phyloP scores from a whole-genome alignment of 768 basidiomycete genomes.

The Crassisporium funariophilum region DNA sequence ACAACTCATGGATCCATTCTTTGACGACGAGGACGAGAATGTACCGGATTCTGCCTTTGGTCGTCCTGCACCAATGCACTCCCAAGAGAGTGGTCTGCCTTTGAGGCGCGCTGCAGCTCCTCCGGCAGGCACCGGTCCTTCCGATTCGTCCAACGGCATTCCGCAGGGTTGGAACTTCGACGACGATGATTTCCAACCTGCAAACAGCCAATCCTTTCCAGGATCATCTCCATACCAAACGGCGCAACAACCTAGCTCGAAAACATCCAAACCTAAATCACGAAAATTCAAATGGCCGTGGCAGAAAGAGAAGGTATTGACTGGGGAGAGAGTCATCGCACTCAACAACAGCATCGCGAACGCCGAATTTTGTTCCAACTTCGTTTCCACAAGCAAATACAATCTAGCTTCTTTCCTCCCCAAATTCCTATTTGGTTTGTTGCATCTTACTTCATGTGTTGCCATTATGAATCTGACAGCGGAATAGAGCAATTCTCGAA shows the following conservation, averaged over 20 bases:
- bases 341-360: conserved; percentile 77
- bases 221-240: conserved; percentile 45
- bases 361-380: conserved; percentile 74
- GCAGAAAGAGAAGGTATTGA: conserved; percentile 64
- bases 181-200: conserved; percentile 55
- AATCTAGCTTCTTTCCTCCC: conserved; percentile 84
- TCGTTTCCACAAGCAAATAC: conserved; percentile 94
- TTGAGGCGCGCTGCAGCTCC: conserved; percentile 60
- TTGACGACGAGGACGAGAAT: conserved; percentile 84
- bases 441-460: neutral
- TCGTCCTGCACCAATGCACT: conserved; percentile 47
- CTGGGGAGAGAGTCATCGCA: conserved; percentile 78
- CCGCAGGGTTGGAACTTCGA: conserved; percentile 78
- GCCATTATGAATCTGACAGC: conserved; percentile 10
- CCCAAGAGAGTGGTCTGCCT: conserved; percentile 59
- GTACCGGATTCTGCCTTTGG: conserved; percentile 70
- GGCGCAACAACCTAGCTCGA: conserved; percentile 21
- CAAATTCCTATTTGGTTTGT: conserved; percentile 89
- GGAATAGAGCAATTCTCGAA: conserved; percentile 92
- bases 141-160: conserved; percentile 50
- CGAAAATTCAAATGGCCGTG: conserved; percentile 83
- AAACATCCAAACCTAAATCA: conserved; percentile 26
- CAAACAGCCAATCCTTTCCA: conserved; percentile 40
- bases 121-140: conserved; percentile 57
- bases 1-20: conserved; percentile 80